Evolutionary conservation across 768 basidiomycete genomes (phyloP).

Genomic region (Termitomyces sp.): DNA sequence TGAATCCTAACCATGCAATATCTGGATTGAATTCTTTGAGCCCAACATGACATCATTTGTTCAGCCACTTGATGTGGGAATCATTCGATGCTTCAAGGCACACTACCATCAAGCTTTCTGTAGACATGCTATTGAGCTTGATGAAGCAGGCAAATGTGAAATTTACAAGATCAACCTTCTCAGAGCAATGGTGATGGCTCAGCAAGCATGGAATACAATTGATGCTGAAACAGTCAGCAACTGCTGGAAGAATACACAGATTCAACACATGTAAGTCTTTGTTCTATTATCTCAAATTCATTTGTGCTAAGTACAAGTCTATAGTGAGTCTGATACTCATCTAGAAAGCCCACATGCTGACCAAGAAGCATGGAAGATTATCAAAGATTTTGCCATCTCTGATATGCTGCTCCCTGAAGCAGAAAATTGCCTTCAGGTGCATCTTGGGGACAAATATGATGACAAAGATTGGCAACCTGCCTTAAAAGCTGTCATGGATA

Average conservation of each 20-base stretch:
- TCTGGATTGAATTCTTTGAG: constrained; percentile 19
- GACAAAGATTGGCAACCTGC: constrained; percentile 16
- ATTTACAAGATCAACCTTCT: constrained; percentile 36
- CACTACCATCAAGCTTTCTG: constrained; percentile 27
- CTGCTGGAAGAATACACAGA: constrained; percentile 35
- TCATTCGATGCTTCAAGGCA: constrained; percentile 30
- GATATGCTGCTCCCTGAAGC: constrained; percentile 15
- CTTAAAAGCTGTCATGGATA: constrained; percentile 8
- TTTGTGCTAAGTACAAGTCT: background rate
- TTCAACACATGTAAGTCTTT: constrained; percentile 10
- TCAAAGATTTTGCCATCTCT: constrained; percentile 13
- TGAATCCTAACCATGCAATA: constrained; percentile 24
- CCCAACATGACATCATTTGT: constrained; percentile 25
- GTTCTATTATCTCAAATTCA: too few relatives aligned
- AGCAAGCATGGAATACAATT: constrained; percentile 29
- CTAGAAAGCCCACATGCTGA: constrained; percentile 10
- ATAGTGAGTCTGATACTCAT: background rate
- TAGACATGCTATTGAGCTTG: constrained; percentile 23
- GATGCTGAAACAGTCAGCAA: constrained; percentile 26
- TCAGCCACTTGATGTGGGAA: constrained; percentile 27
- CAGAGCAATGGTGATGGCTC: constrained; percentile 30
- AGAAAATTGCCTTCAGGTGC: constrained; percentile 10
- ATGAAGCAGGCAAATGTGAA: constrained; percentile 27
- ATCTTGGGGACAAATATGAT: constrained; percentile 11
- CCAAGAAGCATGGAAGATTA: constrained; percentile 9